Percentiles rank a stretch among this genome's conserved stretches.
These are phyloP conservation scores for Ramalina intermedia DNA, from an alignment of 495 filamentous ascomycete species.

Conservation along the genomic window DNA sequence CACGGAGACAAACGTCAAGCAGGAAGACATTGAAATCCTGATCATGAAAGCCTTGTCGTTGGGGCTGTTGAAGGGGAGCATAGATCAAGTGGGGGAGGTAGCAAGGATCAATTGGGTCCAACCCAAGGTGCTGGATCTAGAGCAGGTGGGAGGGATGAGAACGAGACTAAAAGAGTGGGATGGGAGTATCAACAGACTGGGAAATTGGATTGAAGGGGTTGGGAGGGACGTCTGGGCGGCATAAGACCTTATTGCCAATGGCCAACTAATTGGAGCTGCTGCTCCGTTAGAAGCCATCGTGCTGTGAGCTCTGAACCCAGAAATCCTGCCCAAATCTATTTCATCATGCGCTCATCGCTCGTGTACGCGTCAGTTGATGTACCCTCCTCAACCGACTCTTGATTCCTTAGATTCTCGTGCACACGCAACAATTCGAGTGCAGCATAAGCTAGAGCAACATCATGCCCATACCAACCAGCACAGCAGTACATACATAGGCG, in stretches of 20 bases:
- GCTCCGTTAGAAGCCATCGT: neutral
- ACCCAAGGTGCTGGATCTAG: conserved; percentile 89
- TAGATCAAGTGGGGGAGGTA: conserved; percentile 90
- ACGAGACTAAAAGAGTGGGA: conserved; percentile 83
- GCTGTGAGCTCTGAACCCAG: neutral
- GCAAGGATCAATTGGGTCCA: conserved; percentile 98
- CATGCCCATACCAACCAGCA: conserved; percentile 59
- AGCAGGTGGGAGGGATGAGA: conserved; percentile 91
- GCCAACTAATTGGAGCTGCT: neutral
- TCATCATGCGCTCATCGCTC: neutral
- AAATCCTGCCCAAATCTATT: neutral
- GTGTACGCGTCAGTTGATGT: no score
- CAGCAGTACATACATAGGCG: conserved; percentile 51
- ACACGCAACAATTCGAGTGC: neutral
- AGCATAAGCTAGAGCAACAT: conserved; percentile 42
- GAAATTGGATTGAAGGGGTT: conserved; percentile 83
- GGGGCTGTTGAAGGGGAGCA: conserved; percentile 77
- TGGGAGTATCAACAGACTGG: conserved; percentile 81
- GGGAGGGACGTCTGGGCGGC: conserved; percentile 87
- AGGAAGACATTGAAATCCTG: conserved; percentile 87
- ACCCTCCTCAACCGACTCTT: no score
- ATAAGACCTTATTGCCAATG: conserved; percentile 22
- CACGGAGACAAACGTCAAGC: conserved; percentile 79
- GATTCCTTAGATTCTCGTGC: neutral
- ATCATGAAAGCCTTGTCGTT: conserved; percentile 97